These are phyloP conservation scores for Colletotrichum graminicola DNA, from an alignment of 2,329 filamentous ascomycete species.

Conservation along the genomic window DNA sequence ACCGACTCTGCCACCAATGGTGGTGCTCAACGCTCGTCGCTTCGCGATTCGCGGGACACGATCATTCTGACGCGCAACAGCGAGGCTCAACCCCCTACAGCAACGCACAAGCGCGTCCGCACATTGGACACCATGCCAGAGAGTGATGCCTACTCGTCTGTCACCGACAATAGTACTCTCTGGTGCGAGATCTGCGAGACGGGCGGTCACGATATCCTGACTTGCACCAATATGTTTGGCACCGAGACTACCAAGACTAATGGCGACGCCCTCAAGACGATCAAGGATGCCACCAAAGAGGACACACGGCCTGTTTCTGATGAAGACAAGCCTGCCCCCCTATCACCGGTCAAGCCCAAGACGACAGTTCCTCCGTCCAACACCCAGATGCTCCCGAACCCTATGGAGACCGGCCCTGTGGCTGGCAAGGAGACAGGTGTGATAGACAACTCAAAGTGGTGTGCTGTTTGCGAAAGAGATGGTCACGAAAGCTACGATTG, in stretches of 20 bases:
- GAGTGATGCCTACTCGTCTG: slow-evolving; percentile 76
- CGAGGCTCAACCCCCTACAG: slow-evolving; percentile 62
- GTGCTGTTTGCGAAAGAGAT: slow-evolving; percentile 94
- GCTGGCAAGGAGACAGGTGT: slow-evolving; percentile 83
- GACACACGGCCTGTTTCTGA: slow-evolving; percentile 54
- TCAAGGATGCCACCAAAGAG: slow-evolving; percentile 55
- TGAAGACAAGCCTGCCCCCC: slow-evolving; percentile 65
- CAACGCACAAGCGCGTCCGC: slow-evolving; percentile 61
- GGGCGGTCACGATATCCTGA: slow-evolving; percentile 91
- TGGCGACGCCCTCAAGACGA: slow-evolving; percentile 47
- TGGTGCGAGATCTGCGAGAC: slow-evolving; percentile 98
- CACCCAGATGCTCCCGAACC: slow-evolving; percentile 68
- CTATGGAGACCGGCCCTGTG: slow-evolving; percentile 75
- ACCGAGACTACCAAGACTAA: slow-evolving; percentile 54
- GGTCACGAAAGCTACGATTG: slow-evolving; percentile 97
- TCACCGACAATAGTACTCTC: slow-evolving; percentile 78
- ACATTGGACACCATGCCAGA: slow-evolving; percentile 78
- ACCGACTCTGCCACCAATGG: slow-evolving; percentile 50
- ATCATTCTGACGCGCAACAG: slow-evolving; percentile 68
- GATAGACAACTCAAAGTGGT: slow-evolving; percentile 92
- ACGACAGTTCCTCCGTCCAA: slow-evolving; percentile 55
- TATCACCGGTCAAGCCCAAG: slow-evolving; percentile 65
- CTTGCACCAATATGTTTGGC: slow-evolving; percentile 90
- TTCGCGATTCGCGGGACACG: slow-evolving; percentile 75
- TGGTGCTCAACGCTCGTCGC: slow-evolving; percentile 68